Percentiles rank a stretch among this genome's conserved stretches.
These are phyloP conservation scores for Salix suchowensis DNA, from an alignment of 345 rosid genomes.

Conservation along the genomic window DNA sequence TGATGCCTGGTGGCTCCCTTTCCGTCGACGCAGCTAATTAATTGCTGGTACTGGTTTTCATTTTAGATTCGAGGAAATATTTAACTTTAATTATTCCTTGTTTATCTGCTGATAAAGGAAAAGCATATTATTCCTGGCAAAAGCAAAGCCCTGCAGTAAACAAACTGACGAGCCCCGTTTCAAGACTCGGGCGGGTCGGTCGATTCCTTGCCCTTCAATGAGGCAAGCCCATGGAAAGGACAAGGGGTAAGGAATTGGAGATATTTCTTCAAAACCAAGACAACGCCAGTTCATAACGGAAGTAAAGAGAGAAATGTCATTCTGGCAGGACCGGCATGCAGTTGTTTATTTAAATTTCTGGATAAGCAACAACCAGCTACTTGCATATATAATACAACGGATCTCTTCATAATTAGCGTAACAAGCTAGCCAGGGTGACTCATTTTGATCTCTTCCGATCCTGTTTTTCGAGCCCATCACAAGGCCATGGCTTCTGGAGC, in stretches of 20 bases:
- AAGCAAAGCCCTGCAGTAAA: neutral
- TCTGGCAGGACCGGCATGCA: neutral
- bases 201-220: slow-evolving; percentile 30
- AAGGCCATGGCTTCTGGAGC: slow-evolving; percentile 56
- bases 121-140: slow-evolving; percentile 22
- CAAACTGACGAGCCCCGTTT: neutral
- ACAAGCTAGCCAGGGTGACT: neutral
- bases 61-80: neutral
- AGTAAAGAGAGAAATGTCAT: neutral
- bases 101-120: slow-evolving; percentile 15
- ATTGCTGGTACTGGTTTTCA: neutral
- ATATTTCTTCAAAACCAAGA: slow-evolving; percentile 48
- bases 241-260: slow-evolving; percentile 33
- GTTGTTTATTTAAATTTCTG: neutral
- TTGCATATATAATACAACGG: neutral
- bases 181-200: neutral
- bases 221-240: slow-evolving; percentile 20
- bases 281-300: slow-evolving; percentile 10
- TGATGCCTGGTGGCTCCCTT: too few relatives aligned
- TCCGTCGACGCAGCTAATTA: too few relatives aligned
- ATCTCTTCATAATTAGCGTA: neutral
- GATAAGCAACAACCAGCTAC: neutral
- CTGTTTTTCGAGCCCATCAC: neutral
- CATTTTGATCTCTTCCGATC: neutral
- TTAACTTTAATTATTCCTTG: slow-evolving; percentile 21